Base-by-base conservation (phyloP, 2,329 filamentous ascomycete species). In the Fusarium hainanense region DNA sequence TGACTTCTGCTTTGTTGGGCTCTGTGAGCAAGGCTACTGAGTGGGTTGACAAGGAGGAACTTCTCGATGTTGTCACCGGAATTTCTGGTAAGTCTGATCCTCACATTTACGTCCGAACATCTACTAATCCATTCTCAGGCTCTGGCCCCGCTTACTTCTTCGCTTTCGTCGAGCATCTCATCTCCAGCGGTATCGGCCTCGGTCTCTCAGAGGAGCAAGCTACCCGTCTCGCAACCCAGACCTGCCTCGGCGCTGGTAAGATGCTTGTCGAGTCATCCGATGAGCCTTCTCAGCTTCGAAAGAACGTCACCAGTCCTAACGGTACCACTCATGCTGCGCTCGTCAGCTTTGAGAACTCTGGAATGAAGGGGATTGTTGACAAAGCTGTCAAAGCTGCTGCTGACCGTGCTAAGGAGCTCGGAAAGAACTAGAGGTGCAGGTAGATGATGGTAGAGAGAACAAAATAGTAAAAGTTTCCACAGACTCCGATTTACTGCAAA, bases 61-160 rank as follows among this genome's bases (percentile, higher is more conserved):
- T 85, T 40, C 78, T 86, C 14, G 84, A 86, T 32, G 83, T 85
- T 7, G 83, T 85, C 12, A 85, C 84, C 1, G 84, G 83, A 3
- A 73, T 86, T 9, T 85, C 84, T 4, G 84, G 83, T 84, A 71
- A 69, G 80, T 32, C 11, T 6, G 7, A 12, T 18, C 18, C 2
- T 2, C 0, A 30, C n/a, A n/a, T n/a, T n/a, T n/a, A n/a, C n/a
- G n/a, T n/a, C n/a, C 0, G 4, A 18, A 18, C 23, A 4, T 0
- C 6, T 6, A 5, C 58, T 73, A 40, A 74, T 1, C 7, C 0
- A 20, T 4, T 16, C 1, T 2, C 50, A 85, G 84, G 84, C 25
- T 85, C 83, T 20, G 84, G 84, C 4, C 84, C 84, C 0, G 84
- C 84, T 1, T 86, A 86, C 77, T 86, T 86, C 77, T 86, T 86